These are phyloP conservation scores for Podochytrium sp. DNA, from an alignment of 192 early-diverging fungal species.

Conservation along the genomic window DNA sequence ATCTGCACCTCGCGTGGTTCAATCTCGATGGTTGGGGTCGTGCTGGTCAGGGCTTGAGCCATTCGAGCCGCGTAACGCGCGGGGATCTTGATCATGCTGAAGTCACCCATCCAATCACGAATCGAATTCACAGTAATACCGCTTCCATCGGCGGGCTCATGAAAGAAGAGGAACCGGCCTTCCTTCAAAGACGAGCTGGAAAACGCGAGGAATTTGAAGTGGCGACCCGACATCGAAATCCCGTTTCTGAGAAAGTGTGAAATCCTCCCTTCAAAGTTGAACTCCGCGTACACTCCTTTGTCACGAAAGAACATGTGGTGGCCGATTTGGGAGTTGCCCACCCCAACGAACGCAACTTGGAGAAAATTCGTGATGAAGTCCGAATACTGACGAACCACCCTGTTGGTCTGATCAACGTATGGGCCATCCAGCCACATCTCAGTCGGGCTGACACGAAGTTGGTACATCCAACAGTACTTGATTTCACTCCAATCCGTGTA, in stretches of 20 bases:
- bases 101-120: conserved; percentile 72
- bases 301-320: conserved; percentile 34
- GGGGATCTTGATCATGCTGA: conserved; percentile 63
- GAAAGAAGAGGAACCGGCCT: conserved; percentile 77
- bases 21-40: conserved; percentile 1
- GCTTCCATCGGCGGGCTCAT: conserved; percentile 37
- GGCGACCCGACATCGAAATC: conserved; percentile 53
- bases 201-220: conserved; percentile 68
- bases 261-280: conserved; percentile 47
- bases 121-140: conserved; percentile 54
- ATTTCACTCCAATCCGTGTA: not conserved
- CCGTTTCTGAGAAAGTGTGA: conserved; percentile 43
- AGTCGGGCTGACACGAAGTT: conserved; percentile 66
- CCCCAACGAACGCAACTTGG: conserved; percentile 73
- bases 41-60: conserved; percentile 50
- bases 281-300: conserved; percentile 40
- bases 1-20: conserved; percentile 36
- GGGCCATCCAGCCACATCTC: conserved; percentile 65
- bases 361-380: conserved; percentile 60
- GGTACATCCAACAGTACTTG: conserved; percentile 20
- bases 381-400: conserved; percentile 66
- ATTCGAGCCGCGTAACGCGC: conserved; percentile 69
- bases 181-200: conserved; percentile 65
- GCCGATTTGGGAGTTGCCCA: conserved; percentile 48
- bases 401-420: conserved; percentile 70